phyloP scores from a whole-genome alignment of 2,329 filamentous ascomycete genomes.

The Penicillium sp. region DNA sequence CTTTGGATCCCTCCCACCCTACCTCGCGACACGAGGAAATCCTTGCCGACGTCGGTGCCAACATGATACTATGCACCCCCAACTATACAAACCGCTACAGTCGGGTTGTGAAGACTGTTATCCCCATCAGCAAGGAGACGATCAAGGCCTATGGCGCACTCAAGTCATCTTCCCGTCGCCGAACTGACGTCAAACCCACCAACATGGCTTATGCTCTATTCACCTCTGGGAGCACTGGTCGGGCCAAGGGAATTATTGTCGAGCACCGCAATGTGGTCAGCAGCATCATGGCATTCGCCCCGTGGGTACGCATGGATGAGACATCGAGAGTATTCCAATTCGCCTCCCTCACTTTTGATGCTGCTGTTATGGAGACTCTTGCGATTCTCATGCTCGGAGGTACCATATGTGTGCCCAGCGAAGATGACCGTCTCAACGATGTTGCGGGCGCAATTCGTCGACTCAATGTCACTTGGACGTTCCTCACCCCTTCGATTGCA shows the following conservation, averaged over 20 bases:
- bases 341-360: slow-evolving; percentile 47
- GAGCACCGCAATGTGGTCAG: slow-evolving; percentile 34
- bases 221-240: slow-evolving; percentile 38
- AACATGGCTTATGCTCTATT: slow-evolving; percentile 36
- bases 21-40: slow-evolving; percentile 33
- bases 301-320: slow-evolving; percentile 23
- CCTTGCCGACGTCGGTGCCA: slow-evolving; percentile 28
- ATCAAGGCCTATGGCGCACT: slow-evolving; percentile 27
- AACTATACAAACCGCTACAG: slow-evolving; percentile 29
- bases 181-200: slow-evolving; percentile 14
- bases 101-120: slow-evolving; percentile 27
- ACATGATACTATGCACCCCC: slow-evolving; percentile 33
- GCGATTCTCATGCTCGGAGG: slow-evolving; percentile 42
- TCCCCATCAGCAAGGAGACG: slow-evolving; percentile 32
- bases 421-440: slow-evolving; percentile 47
- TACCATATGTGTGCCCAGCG: slow-evolving; percentile 47
- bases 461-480: slow-evolving; percentile 49
- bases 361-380: slow-evolving; percentile 40
- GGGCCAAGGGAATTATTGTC: slow-evolving; percentile 37
- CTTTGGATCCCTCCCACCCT: slow-evolving; percentile 35
- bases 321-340: slow-evolving; percentile 41
- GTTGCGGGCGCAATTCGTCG: slow-evolving; percentile 46
- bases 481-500: slow-evolving; percentile 46
- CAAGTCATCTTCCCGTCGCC: slow-evolving; percentile 3
- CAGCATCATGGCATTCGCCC: slow-evolving; percentile 30